These are phyloP conservation scores for Debaryomycetaceae sp. DNA, from an alignment of 1,139 yeast species.

Conservation along the genomic window DNA sequence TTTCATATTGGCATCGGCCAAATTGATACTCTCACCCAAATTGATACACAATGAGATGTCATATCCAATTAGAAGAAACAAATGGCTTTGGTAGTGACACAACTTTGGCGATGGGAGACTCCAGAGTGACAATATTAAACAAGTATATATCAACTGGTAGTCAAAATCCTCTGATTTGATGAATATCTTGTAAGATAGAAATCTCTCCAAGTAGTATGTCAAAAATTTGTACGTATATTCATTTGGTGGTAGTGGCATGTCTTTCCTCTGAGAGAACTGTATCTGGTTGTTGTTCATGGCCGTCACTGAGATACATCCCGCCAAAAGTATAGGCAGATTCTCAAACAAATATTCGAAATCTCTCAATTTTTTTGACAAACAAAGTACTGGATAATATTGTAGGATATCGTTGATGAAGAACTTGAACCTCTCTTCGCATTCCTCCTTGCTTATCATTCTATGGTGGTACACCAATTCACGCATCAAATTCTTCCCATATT, in stretches of 20 bases:
- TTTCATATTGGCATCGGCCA: conserved; percentile 11
- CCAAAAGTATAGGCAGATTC: conserved; percentile 40
- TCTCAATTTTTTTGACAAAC: conserved; percentile 31
- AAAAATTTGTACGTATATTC: conserved; percentile 36
- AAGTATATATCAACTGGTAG: conserved; percentile 38
- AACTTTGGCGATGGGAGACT: conserved; percentile 46
- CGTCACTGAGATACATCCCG: conserved; percentile 49
- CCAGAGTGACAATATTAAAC: conserved; percentile 48
- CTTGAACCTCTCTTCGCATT: conserved; percentile 29
- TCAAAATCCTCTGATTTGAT: conserved; percentile 42
- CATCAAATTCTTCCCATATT: conserved; percentile 26
- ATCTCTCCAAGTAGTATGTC: conserved; percentile 42
- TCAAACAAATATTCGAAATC: conserved; percentile 38
- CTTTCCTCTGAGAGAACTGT: conserved; percentile 3
- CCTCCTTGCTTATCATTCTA: conserved; percentile 17
- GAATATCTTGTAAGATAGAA: conserved; percentile 41
- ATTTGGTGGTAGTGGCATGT: conserved; percentile 9
- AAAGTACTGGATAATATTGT: conserved; percentile 46
- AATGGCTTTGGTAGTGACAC: conserved; percentile 51
- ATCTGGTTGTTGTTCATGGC: conserved; percentile 39
- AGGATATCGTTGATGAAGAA: conserved; percentile 37
- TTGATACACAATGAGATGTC: conserved; percentile 48
- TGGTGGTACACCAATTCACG: conserved; percentile 32
- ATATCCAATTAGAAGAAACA: conserved; percentile 43
- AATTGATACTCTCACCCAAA: conserved; percentile 34